Percentiles rank a stretch among this genome's conserved stretches.
These are phyloP conservation scores for Entophlyctis luteolus DNA, from an alignment of 192 early-diverging fungal species.

Conservation along the genomic window DNA sequence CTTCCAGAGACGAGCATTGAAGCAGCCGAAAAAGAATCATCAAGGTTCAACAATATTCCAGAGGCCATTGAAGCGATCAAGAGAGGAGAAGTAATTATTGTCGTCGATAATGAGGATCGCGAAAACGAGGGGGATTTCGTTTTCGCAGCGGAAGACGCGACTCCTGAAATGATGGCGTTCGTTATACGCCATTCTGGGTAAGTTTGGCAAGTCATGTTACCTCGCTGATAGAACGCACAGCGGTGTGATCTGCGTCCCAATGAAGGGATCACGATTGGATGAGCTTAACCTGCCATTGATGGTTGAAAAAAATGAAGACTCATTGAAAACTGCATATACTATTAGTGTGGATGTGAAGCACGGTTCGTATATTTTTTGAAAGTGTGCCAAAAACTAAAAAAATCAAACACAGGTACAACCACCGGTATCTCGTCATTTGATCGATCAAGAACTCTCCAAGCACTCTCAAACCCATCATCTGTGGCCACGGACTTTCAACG, in stretches of 20 bases:
- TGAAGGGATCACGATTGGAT: constrained; percentile 72
- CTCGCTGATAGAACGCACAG: too few species aligned
- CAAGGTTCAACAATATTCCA: constrained; percentile 64
- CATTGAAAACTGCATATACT: constrained; percentile 91
- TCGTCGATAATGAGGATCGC: constrained; percentile 95
- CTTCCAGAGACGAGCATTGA: constrained; percentile 9
- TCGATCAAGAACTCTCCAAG: constrained; percentile 71
- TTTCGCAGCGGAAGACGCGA: constrained; percentile 91
- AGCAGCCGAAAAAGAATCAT: not conserved
- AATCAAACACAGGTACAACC: constrained; percentile 63
- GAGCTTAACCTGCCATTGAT: constrained; percentile 86
- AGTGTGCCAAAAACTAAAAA: too few species aligned
- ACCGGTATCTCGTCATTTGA: constrained; percentile 96
- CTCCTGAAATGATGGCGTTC: constrained; percentile 89
- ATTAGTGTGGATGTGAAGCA: constrained; percentile 80
- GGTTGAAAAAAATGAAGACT: constrained; percentile 85
- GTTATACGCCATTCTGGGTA: constrained; percentile 91
- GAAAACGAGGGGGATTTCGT: constrained; percentile 99
- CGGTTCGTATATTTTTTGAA: constrained; percentile 12
- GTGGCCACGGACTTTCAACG: constrained; percentile 70
- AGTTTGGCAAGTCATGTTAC: too few species aligned
- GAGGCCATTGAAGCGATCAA: constrained; percentile 61
- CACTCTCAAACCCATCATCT: constrained; percentile 66
- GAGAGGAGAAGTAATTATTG: constrained; percentile 83
- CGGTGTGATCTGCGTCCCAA: constrained; percentile 88